phyloP scores from a whole-genome alignment of 805 yeast species.

The Metschnikowia chrysomelidarum region DNA sequence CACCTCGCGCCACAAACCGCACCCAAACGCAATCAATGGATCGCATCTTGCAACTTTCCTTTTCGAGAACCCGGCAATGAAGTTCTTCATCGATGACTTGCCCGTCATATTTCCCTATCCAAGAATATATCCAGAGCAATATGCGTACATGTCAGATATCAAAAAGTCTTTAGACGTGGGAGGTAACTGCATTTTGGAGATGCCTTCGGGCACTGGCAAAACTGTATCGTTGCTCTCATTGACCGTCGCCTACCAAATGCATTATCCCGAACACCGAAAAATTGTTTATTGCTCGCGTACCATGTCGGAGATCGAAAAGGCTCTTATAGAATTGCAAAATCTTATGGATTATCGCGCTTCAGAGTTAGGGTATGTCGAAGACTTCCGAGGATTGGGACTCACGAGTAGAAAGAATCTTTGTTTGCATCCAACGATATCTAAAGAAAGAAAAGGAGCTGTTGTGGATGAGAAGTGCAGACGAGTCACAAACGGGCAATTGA shows the following conservation, averaged over 20 bases:
- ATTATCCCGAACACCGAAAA: constrained; percentile 91
- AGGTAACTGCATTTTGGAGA: constrained; percentile 93
- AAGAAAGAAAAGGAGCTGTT: constrained; percentile 84
- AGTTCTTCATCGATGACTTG: constrained; percentile 90
- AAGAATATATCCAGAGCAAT: constrained; percentile 95
- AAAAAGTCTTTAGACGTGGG: constrained; percentile 93
- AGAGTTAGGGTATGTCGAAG: constrained; percentile 84
- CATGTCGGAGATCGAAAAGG: constrained; percentile 98
- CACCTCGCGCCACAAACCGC: not conserved
- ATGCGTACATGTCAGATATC: constrained; percentile 95
- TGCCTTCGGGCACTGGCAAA: constrained; percentile 99
- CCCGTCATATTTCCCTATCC: constrained; percentile 97
- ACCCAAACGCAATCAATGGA: not conserved
- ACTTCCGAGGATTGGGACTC: constrained; percentile 90
- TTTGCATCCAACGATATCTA: constrained; percentile 80
- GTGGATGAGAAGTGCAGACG: constrained; percentile 97
- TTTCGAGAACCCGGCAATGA: constrained; percentile 31
- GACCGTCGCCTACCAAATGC: constrained; percentile 93
- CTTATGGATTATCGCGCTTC: constrained; percentile 83
- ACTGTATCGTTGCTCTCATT: constrained; percentile 88
- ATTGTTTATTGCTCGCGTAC: constrained; percentile 98
- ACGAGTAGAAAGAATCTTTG: constrained; percentile 94
- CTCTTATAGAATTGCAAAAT: constrained; percentile 82
- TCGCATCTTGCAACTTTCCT: not conserved
- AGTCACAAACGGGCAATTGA: constrained; percentile 87